These are phyloP conservation scores for Pyropia yezoensis DNA, from an alignment of 23 red algal species.

Conservation along the genomic window DNA sequence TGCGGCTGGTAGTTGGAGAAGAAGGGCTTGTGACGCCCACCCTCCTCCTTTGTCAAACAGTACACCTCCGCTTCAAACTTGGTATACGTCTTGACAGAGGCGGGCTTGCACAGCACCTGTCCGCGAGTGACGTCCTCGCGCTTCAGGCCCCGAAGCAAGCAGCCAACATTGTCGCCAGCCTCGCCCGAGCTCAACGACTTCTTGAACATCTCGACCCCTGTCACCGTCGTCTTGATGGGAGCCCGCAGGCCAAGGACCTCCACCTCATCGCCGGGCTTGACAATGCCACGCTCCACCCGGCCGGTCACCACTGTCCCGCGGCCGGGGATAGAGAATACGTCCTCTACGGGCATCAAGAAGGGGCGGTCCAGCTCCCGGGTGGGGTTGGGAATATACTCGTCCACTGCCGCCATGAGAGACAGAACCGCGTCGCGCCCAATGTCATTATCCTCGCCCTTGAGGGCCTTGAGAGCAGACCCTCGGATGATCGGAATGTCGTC, in stretches of 20 bases:
- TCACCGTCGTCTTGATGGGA: constrained; percentile 69
- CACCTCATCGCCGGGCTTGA: constrained; percentile 87
- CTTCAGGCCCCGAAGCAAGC: constrained; percentile 83
- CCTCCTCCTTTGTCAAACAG: constrained; percentile 90
- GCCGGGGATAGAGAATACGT: constrained; percentile 89
- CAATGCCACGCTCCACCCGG: constrained; percentile 79
- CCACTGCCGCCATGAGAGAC: constrained; percentile 77
- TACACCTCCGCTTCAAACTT: constrained; percentile 99
- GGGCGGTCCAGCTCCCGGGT: constrained; percentile 78
- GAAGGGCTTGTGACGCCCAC: constrained; percentile 96
- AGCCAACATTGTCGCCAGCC: constrained; percentile 94
- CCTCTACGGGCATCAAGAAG: constrained; percentile 90
- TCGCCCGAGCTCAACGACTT: constrained; percentile 76
- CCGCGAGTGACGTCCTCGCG: constrained; percentile 85
- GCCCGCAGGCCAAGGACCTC: constrained; percentile 87
- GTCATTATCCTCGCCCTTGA: constrained; percentile 62
- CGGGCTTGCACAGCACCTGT: constrained; percentile 77
- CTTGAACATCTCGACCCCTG: constrained; percentile 95
- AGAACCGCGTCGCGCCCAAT: constrained; percentile 69
- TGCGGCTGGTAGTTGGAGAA: constrained; percentile 88
- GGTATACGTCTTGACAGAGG: constrained; percentile 56
- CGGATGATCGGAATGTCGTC: constrained; percentile 82
- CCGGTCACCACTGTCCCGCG: constrained; percentile 97
- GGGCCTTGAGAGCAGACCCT: constrained; percentile 80
- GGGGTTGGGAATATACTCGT: constrained; percentile 89